A percentile compares a stretch with the other conserved stretches of the same genome.
These are phyloP conservation scores for Kitagawia praeruptora DNA, from an alignment of 129 eudicot species.

Conservation along the genomic window DNA sequence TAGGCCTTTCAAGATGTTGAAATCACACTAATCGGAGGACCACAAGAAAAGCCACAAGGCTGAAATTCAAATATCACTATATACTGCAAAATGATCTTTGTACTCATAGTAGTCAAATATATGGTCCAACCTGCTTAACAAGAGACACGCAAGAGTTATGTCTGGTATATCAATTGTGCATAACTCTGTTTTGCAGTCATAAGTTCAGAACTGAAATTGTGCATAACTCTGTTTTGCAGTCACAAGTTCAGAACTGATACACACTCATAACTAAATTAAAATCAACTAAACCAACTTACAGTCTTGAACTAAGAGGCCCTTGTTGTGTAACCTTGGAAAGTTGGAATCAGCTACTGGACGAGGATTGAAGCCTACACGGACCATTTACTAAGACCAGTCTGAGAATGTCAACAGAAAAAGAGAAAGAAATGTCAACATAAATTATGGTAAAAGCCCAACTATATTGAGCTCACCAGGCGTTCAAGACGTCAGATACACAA, in stretches of 20 bases:
- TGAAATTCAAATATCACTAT: background rate
- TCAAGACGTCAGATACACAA: too few relatives aligned
- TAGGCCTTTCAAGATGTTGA: background rate
- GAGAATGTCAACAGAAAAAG: background rate
- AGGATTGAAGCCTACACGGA: background rate
- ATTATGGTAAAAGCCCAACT: background rate
- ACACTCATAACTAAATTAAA: background rate
- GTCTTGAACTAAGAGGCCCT: background rate
- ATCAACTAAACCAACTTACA: too few relatives aligned
- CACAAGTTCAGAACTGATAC: background rate
- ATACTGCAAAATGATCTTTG: too few relatives aligned
- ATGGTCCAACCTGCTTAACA: too few relatives aligned
- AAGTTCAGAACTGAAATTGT: background rate
- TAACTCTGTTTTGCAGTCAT: background rate
- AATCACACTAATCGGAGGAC: slow-evolving; percentile 1
- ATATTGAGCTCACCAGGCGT: background rate
- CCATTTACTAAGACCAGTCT: background rate
- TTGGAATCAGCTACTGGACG: background rate
- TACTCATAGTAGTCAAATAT: too few relatives aligned
- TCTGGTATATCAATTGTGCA: too few relatives aligned
- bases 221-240: background rate
- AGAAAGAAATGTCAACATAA: background rate
- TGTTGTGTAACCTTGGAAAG: background rate
- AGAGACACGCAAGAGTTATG: too few relatives aligned
- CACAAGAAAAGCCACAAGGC: background rate